Conservation (phyloP, 495 filamentous ascomycete genomes). For the Xylaria curta region DNA sequence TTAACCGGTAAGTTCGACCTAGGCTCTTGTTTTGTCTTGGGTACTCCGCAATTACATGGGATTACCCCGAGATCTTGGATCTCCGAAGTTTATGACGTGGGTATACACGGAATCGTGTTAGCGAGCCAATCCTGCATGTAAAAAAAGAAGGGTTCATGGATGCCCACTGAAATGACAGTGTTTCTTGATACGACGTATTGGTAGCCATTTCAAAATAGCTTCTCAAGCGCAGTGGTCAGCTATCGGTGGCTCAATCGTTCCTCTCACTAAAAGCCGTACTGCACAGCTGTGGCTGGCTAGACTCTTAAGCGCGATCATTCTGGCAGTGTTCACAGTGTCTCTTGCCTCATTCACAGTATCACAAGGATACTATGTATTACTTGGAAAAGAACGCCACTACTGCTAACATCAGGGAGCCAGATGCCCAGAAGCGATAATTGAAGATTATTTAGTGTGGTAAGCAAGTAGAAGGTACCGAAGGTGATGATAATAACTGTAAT, state of each 20-base stretch:
- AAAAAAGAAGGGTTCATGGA: not conserved
- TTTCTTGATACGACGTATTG: not conserved
- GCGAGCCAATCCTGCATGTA: not conserved
- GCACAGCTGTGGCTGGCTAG: not conserved
- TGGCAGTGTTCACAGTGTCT: not conserved
- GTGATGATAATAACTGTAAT: not conserved
- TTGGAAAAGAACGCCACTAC: not conserved
- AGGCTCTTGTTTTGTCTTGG: not conserved
- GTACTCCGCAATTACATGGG: not conserved
- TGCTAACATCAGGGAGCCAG: not conserved
- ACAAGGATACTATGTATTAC: not conserved
- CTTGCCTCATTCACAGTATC: not conserved
- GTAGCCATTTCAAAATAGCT: not conserved
- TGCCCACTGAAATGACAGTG: not conserved
- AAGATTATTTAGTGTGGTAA: too few species aligned
- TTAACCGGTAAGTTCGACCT: slow-evolving; percentile 9
- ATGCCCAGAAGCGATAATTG: not conserved
- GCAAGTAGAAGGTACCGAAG: not conserved
- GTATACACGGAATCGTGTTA: not conserved
- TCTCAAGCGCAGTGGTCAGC: not conserved
- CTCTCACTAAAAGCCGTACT: not conserved
- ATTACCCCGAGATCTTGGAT: not conserved
- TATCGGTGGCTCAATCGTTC: not conserved
- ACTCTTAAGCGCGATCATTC: not conserved
- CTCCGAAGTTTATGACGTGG: not conserved